Evolutionary conservation across 371 early-diverging fungal genomes (phyloP), one percentile per base, ranked within the genome.

Genomic region (Pancytospora philotis): DNA sequence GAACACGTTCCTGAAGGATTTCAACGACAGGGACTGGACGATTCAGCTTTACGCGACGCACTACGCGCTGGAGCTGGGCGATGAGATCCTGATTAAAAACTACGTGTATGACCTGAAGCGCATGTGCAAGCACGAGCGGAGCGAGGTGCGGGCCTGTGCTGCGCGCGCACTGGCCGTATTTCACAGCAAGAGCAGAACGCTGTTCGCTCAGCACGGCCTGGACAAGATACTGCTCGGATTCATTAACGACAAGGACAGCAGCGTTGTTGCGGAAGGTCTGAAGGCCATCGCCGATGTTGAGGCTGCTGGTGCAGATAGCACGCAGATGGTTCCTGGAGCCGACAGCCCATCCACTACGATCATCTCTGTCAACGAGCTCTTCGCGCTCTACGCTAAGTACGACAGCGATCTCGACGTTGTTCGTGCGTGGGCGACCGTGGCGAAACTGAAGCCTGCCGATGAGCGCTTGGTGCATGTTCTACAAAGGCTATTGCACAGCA

Each of bases 1-100:
- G 10, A 66, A 71, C 57, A 66, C 71, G 0, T 51, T 75, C 60
- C 39, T 75, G 16, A 71, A 68, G 49, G 76, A 75, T 31, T 30
- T 75, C 2, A 52, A 50, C 13, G 67, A 67, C 49, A 68, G 13
- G 48, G 32, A 50, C 4, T 2, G 31, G 0, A 38, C 36, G 22
- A 75, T 72, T n/a, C 37, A 51, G 36, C 36, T 55, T 3, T 32
- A 30, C 22, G 70, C 74, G 34, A 34, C 63, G 19, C n/a, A 57
- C 27, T 51, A 65, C 30, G 22, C 41, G 16, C 50, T 60, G 6
- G 35, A 22, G 0, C 39, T 74, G 2, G 27, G 50, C 22, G 74
- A 74, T 37, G 66, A 60, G 2, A 37, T 59, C 1, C 31, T 66
- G 16, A 28, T 74, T 32, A 74, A 65, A 49, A 74, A 62, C 51